Evolutionary conservation across 306 rosid species (phyloP).

Genomic region (Heteromeles arbutifolia): DNA sequence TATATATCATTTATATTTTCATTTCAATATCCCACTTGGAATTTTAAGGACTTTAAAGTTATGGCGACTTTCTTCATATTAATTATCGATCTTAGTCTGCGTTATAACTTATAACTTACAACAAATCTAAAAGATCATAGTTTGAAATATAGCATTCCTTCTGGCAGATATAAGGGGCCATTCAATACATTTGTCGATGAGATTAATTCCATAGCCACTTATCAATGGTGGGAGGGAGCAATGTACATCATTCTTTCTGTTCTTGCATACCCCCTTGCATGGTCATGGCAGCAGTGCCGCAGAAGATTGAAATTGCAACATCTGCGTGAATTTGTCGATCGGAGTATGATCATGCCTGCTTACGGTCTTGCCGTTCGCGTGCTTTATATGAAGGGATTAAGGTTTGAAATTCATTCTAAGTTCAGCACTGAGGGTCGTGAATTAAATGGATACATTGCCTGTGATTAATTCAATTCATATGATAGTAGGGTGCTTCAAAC

Average conservation of each 20-base stretch:
- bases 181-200: constrained; percentile 88
- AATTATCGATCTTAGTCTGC: constrained; percentile 6
- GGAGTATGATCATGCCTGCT: constrained; percentile 92
- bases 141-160: constrained; percentile 23
- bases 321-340: constrained; percentile 91
- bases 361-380: constrained; percentile 92
- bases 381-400: constrained; percentile 98
- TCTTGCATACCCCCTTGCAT: constrained; percentile 80
- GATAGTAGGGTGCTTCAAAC: not conserved
- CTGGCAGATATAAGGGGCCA: constrained; percentile 79
- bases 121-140: not conserved
- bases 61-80: not conserved
- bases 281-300: constrained; percentile 98
- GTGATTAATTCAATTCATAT: not conserved
- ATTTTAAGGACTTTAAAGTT: not conserved
- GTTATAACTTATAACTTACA: not conserved
- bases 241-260: constrained; percentile 65
- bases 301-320: constrained; percentile 80
- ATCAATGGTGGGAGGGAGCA: constrained; percentile 99
- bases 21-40: not conserved
- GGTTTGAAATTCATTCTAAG: constrained; percentile 37
- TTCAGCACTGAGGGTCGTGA: not conserved
- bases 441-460: not conserved
- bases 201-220: constrained; percentile 84
- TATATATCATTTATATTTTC: constrained; percentile 1